Evolutionary conservation across 768 basidiomycete species (phyloP), one percentile per base, ranked within the genome.

Genomic region (Myochromella boudieri): DNA sequence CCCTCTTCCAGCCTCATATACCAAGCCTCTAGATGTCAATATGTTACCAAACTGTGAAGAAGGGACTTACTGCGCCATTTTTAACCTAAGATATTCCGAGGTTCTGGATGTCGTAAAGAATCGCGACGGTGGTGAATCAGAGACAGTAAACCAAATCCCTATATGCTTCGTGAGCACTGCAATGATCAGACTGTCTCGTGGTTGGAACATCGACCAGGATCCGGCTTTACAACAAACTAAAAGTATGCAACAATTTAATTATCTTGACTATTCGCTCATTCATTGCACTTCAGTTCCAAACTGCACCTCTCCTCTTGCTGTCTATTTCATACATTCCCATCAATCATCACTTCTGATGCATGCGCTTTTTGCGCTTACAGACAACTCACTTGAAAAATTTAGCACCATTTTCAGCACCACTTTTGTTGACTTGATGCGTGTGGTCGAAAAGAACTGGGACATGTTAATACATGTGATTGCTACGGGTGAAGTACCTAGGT

Each of bases 381-480:
- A 49, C 21, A 24, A 37, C 9, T 37, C 42, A 6, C 42, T 49
- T 1, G 48, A 39, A 21, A 37, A 37, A 29, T 37, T 49, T 20
- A 49, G 37, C 36, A 38, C 42, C 12, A 20, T 49, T 20, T 49
- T 49, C 36, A 29, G 25, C 42, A 49, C 48, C 6, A 20, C 44
- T 14, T 49, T 49, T 26, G 4, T 44, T 6, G 48, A 49, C 31
- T 20, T 49, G 24, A 27, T 49, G 17, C 48, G 48, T 11, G 28
- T 49, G 17, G 37, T 49, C 33, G 48, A 49, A 20, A 27, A 38
- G 22, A 26, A 44, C 18, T 49, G 48, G 48, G 48, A 49, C n/a
- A 25, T 37, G 26, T 27, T 49, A 17, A 14, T 49, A 15, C 25
- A 44, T 9, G 42, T 42, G 7, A 49, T 49, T 26, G 17, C 44